Evolutionary conservation across 345 rosid genomes (phyloP), one percentile per base, ranked within the genome.

Genomic region (Carallia brachiata): DNA sequence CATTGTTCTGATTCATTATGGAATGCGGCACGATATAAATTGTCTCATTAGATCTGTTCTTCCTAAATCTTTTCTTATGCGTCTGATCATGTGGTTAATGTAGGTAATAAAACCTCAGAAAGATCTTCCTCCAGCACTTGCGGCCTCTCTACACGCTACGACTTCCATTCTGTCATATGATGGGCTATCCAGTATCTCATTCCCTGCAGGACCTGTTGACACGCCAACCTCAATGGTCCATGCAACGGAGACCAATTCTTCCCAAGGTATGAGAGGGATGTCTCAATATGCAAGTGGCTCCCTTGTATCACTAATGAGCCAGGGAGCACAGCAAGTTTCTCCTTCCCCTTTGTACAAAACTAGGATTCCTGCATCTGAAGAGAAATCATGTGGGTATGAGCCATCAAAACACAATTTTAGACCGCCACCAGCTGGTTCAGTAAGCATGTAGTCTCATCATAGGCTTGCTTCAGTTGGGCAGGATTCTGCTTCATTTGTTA

Each of bases 31-130:
- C n/a, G 2, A 27, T 58, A 7, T n/a, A 37, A 6, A 13, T 65
- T 56, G 28, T 39, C 65, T 30, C 23, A 15, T 12, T 52, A 17
- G 23, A 36, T 31, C 56, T 32, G 61, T 53, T 34, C 31, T 17
- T 18, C 27, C 48, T 55, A 65, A 31, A 65, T 55, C 6, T 1
- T 52, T 15, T 53, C 9, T 3, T 59, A 70, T 40, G 47, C 18
- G 54, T 36, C 55, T 37, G 6, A 28, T 66, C 40, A 62, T 50
- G 56, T 56, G 69, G 39, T 66, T 48, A 44, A 17, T 50, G 34
- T 74, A 94, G 97, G 97, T 90, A 32, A 75, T 64, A 62, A 67
- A 89, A 77, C 93, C 99, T 9, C 78, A 70, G 27, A 69, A 82
- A 64, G 70, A 44, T 65, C 86, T 92, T 77, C 89, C 97, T 73